Evolutionary conservation across 1,284 basidiomycete genomes (phyloP), one percentile per base, ranked within the genome.

Genomic region (Boletus hoseneyae): DNA sequence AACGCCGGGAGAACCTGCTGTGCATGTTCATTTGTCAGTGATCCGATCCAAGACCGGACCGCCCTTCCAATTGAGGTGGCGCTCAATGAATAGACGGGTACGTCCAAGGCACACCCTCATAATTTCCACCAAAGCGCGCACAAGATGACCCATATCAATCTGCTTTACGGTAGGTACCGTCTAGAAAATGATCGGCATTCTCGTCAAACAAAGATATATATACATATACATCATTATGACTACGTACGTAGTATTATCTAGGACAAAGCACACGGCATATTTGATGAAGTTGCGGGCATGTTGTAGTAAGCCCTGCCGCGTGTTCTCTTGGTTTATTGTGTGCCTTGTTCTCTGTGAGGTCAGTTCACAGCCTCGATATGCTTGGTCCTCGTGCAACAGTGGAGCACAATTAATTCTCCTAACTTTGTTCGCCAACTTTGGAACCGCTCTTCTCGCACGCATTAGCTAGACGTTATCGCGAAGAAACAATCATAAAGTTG

Each of bases 181-280:
- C 19, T n/a, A 13, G 35, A 48, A 48, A 46, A 41, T 30, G 58
- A 63, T 61, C 45, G 42, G 30, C 55, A 5, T 44, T 34, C 30
- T 41, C 16, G 32, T 47, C 30, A 44, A 34, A 42, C 25, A 15
- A 30, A 37, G 37, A 44, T 33, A 42, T 13, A 21, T 21, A 29
- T 11, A 21, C 16, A 18, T 19, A 19, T 30, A 30, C 11, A 30
- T 30, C 9, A 30, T 30, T 30, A 30, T 30, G 10, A 11, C 43
- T n/a, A 19, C 18, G 16, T 42, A 42, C 29, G 6, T 6, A 6
- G 23, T 25, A 25, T 25, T 25, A 27, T 13, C 29, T 30, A 11
- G 16, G 33, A 35, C 18, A 10, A 34, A 25, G 27, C 35, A 30
- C 37, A 30, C 37, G 45, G 42, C 30, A 37, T 34, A 42, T 42